phyloP scores from a whole-genome alignment of 331 rosid genomes.

The Ulmus americana region DNA sequence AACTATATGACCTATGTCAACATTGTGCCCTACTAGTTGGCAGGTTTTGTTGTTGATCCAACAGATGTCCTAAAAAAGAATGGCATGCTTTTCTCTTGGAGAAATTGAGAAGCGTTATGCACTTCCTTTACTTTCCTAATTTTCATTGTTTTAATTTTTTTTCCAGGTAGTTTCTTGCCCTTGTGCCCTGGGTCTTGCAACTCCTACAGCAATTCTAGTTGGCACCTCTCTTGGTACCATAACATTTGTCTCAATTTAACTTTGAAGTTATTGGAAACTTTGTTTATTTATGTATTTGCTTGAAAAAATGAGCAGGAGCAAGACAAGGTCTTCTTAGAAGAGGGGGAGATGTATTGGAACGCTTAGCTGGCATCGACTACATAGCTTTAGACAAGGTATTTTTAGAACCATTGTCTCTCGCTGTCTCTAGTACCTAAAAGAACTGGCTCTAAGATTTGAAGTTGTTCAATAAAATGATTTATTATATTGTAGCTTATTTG shows the following conservation, averaged over 20 bases:
- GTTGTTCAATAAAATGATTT: not conserved
- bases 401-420: conserved; percentile 11
- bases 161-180: conserved; percentile 97
- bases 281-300: not conserved
- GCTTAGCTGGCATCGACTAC: conserved; percentile 66
- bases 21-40: not conserved
- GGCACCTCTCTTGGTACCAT: conserved; percentile 89
- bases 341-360: conserved; percentile 94
- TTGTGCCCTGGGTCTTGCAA: conserved; percentile 96
- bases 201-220: conserved; percentile 94
- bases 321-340: conserved; percentile 90
- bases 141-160: conserved; percentile 1
- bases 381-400: conserved; percentile 87
- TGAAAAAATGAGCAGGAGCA: conserved; percentile 63
- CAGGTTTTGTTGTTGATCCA: conserved; percentile 15
- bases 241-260: conserved; percentile 15
- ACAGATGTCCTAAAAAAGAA: not conserved
- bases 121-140: not conserved
- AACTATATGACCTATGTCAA: too few species aligned
- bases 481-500: conserved; percentile 7
- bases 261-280: not conserved
- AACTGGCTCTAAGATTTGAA: not conserved
- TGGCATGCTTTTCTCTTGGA: not conserved
- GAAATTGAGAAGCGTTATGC: not conserved
- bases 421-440: not conserved